Evolutionary conservation across 345 rosid species (phyloP).

Genomic region (Populus davidiana): DNA sequence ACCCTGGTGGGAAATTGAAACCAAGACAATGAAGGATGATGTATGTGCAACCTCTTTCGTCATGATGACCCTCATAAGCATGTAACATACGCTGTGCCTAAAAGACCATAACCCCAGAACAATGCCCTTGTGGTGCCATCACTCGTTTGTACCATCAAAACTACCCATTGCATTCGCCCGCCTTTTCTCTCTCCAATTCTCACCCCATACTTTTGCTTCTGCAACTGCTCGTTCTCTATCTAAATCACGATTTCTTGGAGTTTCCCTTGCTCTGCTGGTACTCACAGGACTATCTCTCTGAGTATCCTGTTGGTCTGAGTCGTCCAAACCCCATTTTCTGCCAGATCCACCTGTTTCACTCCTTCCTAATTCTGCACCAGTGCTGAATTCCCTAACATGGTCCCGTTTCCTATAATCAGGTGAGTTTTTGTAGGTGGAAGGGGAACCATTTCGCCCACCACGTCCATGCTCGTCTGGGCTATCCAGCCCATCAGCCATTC

Average conservation of each 20-base stretch:
- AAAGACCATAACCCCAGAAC: constrained; percentile 1
- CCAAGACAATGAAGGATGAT: constrained; percentile 23
- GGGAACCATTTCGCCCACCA: constrained; percentile 57
- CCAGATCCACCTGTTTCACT: constrained; percentile 78
- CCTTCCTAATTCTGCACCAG: constrained; percentile 50
- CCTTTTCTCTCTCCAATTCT: constrained; percentile 91
- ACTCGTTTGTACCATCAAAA: constrained; percentile 74
- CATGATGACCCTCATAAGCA: constrained; percentile 17
- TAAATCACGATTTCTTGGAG: constrained; percentile 72
- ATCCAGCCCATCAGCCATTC: constrained; percentile 62
- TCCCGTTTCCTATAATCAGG: constrained; percentile 81
- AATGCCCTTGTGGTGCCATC: constrained; percentile 8
- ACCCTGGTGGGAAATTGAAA: constrained; percentile 23
- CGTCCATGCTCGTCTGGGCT: constrained; percentile 59
- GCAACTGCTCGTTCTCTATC: constrained; percentile 98
- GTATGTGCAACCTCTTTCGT: constrained; percentile 23
- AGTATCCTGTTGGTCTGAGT: constrained; percentile 58
- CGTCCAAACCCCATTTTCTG: constrained; percentile 68
- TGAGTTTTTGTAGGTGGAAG: constrained; percentile 69
- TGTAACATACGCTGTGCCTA: constrained; percentile 13
- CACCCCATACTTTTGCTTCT: constrained; percentile 98
- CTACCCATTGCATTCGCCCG: constrained; percentile 65
- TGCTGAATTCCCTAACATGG: constrained; percentile 48
- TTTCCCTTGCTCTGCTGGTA: constrained; percentile 62
- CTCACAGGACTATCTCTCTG: constrained; percentile 72